Evolutionary conservation across 2,329 filamentous ascomycete genomes (phyloP), one percentile per base, ranked within the genome.

Genomic region (Trichophyton verrucosum): DNA sequence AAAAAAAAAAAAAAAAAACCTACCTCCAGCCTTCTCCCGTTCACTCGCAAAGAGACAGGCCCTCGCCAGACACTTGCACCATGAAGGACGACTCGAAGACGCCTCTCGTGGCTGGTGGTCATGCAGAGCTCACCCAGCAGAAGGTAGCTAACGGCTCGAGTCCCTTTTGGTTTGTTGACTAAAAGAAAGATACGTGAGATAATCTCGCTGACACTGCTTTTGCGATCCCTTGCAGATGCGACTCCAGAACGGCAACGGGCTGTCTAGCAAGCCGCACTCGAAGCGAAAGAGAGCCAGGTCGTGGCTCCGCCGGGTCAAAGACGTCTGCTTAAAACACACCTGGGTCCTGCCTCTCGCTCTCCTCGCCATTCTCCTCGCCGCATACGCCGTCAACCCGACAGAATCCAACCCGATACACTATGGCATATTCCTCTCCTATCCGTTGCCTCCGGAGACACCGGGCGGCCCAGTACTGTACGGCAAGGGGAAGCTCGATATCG

Each of bases 381-480:
- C 84, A 63, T 96, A 92, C 75, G 83, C 84, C 65, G 72, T 89
- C 69, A 87, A 91, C 71, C 92, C 91, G 3, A 84, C 82, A 67
- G 80, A 86, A 63, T 84, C 86, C 61, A 96, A 96, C 73, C 88
- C 88, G 11, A 73, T 95, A 65, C 81, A 89, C 75, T 81, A 80
- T 74, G 91, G 90, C 73, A 85, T 96, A 73, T 95, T 95, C 80
- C 85, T 96, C 63, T 94, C 91, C 58, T 97, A 97, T 77, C 83
- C 84, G 61, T 80, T 91, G 62, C 82, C 87, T 15, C 76, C 74
- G n/a, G 74, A 75, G 62, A 69, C 66, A 9, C 76, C 76, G 3
- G 77, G 68, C 74, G 81, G 68, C 62, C 74, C 78, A 17, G 74
- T 78, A 27, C 88, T 91, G 70, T 97, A 96, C 76, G 91, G 87